Percentiles rank a stretch among this genome's conserved stretches.
phyloP scores from a whole-genome alignment of 2,329 filamentous ascomycete species.

The Aureobasidium sp. region DNA sequence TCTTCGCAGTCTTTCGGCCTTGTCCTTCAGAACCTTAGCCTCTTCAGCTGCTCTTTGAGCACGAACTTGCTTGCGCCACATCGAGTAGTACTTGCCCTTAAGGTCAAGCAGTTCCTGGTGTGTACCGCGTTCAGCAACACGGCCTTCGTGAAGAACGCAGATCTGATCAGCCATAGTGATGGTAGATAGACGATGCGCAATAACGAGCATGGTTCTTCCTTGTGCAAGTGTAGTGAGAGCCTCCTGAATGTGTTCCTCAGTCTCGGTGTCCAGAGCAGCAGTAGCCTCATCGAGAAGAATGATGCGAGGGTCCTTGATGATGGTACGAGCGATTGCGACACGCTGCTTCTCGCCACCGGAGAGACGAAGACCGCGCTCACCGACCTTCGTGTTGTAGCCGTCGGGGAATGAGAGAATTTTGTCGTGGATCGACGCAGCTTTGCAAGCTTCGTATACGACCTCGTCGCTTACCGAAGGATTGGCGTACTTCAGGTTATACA shows the following conservation, averaged over 20 bases:
- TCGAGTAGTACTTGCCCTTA: slow-evolving; percentile 38
- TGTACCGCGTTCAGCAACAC: slow-evolving; percentile 42
- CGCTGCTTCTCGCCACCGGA: slow-evolving; percentile 91
- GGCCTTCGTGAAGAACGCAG: slow-evolving; percentile 45
- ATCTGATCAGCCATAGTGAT: slow-evolving; percentile 49
- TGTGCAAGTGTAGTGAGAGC: slow-evolving; percentile 73
- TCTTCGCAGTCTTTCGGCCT: slow-evolving; percentile 38
- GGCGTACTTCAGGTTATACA: slow-evolving; percentile 92
- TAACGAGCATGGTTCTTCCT: slow-evolving; percentile 87
- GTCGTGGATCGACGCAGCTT: slow-evolving; percentile 84
- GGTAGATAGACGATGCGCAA: slow-evolving; percentile 64
- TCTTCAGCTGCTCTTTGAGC: slow-evolving; percentile 42
- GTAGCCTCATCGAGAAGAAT: slow-evolving; percentile 93
- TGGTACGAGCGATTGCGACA: slow-evolving; percentile 85
- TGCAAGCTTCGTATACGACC: slow-evolving; percentile 72
- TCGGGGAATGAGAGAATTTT: slow-evolving; percentile 85
- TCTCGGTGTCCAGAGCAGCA: slow-evolving; percentile 82
- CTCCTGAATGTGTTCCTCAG: slow-evolving; percentile 85
- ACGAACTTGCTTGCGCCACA: slow-evolving; percentile 46
- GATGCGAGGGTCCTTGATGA: slow-evolving; percentile 83
- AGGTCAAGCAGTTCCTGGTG: slow-evolving; percentile 42
- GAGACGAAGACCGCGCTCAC: slow-evolving; percentile 76
- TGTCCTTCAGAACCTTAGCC: slow-evolving; percentile 40
- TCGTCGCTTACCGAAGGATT: slow-evolving; percentile 73
- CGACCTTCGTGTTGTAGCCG: slow-evolving; percentile 80